Evolutionary conservation across 352 stramenopile species (phyloP), one percentile per base, ranked within the genome.

Genomic region (Phytophthora tentaculata): DNA sequence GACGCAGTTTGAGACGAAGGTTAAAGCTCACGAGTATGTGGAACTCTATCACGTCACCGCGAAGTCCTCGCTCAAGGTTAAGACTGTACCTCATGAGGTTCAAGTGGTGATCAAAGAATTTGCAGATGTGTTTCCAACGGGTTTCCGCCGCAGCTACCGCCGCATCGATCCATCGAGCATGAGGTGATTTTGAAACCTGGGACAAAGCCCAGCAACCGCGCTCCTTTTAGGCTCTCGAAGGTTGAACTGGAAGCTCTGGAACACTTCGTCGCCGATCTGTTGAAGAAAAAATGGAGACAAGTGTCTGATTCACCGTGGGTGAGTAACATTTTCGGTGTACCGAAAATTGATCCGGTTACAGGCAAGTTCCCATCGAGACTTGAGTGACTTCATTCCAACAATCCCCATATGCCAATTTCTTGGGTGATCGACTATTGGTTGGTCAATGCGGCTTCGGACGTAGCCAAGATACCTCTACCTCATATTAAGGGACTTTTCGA

Each of bases 291-390:
- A 16, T 64, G 55, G 48, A 65, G 64, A 23, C 22, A 64, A 28
- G 48, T 61, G 14, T 64, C 63, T 0, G 26, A 65, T 23, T 65
- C 55, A 2, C 55, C 63, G 2, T 65, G 48, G 55, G 56, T 65
- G 3, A 51, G 32, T 19, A 65, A 64, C 44, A 59, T 69, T 20
- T 69, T 69, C 22, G 45, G 44, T 1, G 41, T 63, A 6, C 45
- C 61, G 6, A 69, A 63, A 24, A 59, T 62, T 32, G 45, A 69
- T 45, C 37, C 35, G 13, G 28, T n/a, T 45, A 56, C 45, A 1
- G 56, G 45, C 28, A 54, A 56, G 28, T 49, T 50, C 14, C 32
- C 32, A 20, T 50, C 29, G 1, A 50, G 61, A 4, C 22, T 55
- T 0, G 61, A 69, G 23, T 63, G 52, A 53, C 2, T 58, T 10